These are phyloP conservation scores for Nemania sp. DNA, from an alignment of 2,329 filamentous ascomycete genomes.

Conservation along the genomic window DNA sequence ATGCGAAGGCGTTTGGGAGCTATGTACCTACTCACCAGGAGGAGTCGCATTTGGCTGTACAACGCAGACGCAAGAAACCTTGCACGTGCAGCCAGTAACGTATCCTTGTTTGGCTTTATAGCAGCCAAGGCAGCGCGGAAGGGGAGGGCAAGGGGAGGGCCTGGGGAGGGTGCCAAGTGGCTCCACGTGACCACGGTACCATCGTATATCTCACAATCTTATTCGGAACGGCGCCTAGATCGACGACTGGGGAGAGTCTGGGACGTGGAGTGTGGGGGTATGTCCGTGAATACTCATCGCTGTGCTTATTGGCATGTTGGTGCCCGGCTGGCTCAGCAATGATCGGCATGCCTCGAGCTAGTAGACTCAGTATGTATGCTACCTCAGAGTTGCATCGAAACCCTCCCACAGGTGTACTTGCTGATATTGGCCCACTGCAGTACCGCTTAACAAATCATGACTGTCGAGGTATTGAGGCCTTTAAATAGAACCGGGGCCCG, in stretches of 20 bases:
- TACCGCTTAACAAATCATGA: too few relatives aligned
- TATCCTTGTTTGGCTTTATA: slow-evolving; percentile 8
- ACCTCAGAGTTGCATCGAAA: too few relatives aligned
- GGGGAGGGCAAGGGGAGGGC: slow-evolving; percentile 2
- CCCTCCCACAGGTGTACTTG: too few relatives aligned
- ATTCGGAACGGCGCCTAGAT: slow-evolving; percentile 13
- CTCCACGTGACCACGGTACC: slow-evolving; percentile 12
- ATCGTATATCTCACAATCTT: not conserved
- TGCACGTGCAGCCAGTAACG: slow-evolving; percentile 15
- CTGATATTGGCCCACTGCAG: too few relatives aligned
- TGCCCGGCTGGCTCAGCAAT: not conserved
- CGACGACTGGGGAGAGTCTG: slow-evolving; percentile 3
- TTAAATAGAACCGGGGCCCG: too few relatives aligned
- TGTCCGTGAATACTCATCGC: slow-evolving; percentile 6
- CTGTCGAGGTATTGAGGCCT: too few relatives aligned
- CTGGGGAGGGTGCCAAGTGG: slow-evolving; percentile 13
- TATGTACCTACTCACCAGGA: slow-evolving; percentile 6
- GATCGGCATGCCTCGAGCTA: too few relatives aligned
- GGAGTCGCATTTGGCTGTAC: slow-evolving; percentile 9
- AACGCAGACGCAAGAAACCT: slow-evolving; percentile 17
- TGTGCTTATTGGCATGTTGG: slow-evolving; percentile 1
- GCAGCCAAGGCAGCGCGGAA: slow-evolving; percentile 7
- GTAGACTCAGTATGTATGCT: too few relatives aligned
- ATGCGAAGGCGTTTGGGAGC: slow-evolving; percentile 3
- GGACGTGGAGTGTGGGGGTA: slow-evolving; percentile 6